Evolutionary conservation across 371 early-diverging fungal genomes (phyloP).

Genomic region (Mucor lusitanicus): DNA sequence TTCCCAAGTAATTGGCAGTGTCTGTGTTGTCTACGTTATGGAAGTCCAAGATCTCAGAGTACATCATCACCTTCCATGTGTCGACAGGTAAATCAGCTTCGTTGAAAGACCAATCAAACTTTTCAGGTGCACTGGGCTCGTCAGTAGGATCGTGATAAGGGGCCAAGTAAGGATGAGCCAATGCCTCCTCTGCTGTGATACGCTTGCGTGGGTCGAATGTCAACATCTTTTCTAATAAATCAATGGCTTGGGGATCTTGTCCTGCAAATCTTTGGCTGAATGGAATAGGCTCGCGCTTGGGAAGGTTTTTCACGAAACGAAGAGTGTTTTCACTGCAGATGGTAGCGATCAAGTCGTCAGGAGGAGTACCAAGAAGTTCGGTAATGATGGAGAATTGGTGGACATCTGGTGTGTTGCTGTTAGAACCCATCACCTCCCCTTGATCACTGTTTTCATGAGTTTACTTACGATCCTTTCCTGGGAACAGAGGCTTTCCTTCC

Average conservation of each 20-base stretch:
- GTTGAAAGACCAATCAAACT: slow-evolving; percentile 95
- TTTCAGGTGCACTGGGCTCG: slow-evolving; percentile 79
- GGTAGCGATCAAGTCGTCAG: slow-evolving; percentile 88
- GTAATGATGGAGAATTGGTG: slow-evolving; percentile 95
- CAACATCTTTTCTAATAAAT: slow-evolving; percentile 89
- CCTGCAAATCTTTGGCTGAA: slow-evolving; percentile 65
- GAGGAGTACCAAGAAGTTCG: slow-evolving; percentile 90
- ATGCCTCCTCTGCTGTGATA: slow-evolving; percentile 86
- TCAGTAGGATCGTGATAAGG: slow-evolving; percentile 94
- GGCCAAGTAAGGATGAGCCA: slow-evolving; percentile 85
- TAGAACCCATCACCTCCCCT: too few relatives aligned
- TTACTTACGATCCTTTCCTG: slow-evolving; percentile 85
- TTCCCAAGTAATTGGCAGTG: slow-evolving; percentile 5
- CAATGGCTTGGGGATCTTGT: slow-evolving; percentile 70
- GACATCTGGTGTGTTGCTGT: slow-evolving; percentile 56
- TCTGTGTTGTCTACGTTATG: slow-evolving; percentile 54
- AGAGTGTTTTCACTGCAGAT: slow-evolving; percentile 94
- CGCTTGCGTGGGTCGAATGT: slow-evolving; percentile 92
- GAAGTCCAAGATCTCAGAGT: slow-evolving; percentile 70
- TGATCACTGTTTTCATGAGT: not conserved
- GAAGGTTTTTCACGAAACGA: slow-evolving; percentile 88
- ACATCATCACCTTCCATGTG: slow-evolving; percentile 89
- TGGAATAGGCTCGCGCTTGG: slow-evolving; percentile 77
- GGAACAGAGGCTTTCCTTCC: slow-evolving; percentile 84
- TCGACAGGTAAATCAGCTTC: slow-evolving; percentile 88